phyloP scores from a whole-genome alignment of 192 early-diverging fungal species.

The Podila verticillata region DNA sequence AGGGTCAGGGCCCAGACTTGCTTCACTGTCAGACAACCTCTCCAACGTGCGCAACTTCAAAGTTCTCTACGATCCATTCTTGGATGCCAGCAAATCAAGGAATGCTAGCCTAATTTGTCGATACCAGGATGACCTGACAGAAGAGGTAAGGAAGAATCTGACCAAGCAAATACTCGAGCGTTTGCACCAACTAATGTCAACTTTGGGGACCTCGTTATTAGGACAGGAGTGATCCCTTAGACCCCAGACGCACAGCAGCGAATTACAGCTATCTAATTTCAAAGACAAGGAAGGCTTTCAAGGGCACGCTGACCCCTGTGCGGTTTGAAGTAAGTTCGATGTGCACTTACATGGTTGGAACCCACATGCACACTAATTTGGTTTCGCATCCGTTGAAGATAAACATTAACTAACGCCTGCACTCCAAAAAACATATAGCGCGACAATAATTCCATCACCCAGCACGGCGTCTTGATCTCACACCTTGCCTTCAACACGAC shows the following conservation, averaged over 20 bases:
- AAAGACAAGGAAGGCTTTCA: slow-evolving; percentile 43
- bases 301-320: slow-evolving; percentile 32
- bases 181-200: not conserved
- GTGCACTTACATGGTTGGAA: not conserved
- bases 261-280: slow-evolving; percentile 47
- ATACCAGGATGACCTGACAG: slow-evolving; percentile 47
- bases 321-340: slow-evolving; percentile 30
- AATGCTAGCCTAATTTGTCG: slow-evolving; percentile 41
- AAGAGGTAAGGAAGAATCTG: slow-evolving; percentile 23
- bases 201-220: not conserved
- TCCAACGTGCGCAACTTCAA: slow-evolving; percentile 37
- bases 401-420: not conserved
- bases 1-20: slow-evolving; percentile 2
- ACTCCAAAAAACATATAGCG: slow-evolving; percentile 16
- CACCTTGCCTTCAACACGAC: slow-evolving; percentile 41
- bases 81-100: slow-evolving; percentile 43
- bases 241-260: slow-evolving; percentile 43
- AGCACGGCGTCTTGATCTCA: slow-evolving; percentile 44
- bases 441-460: slow-evolving; percentile 35
- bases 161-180: not conserved
- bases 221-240: slow-evolving; percentile 37
- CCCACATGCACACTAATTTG: not conserved
- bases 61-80: slow-evolving; percentile 44
- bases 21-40: not conserved
- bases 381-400: not conserved